Evolutionary conservation across 495 filamentous ascomycete genomes (phyloP).

Genomic region (Aspergillus haitiensis): DNA sequence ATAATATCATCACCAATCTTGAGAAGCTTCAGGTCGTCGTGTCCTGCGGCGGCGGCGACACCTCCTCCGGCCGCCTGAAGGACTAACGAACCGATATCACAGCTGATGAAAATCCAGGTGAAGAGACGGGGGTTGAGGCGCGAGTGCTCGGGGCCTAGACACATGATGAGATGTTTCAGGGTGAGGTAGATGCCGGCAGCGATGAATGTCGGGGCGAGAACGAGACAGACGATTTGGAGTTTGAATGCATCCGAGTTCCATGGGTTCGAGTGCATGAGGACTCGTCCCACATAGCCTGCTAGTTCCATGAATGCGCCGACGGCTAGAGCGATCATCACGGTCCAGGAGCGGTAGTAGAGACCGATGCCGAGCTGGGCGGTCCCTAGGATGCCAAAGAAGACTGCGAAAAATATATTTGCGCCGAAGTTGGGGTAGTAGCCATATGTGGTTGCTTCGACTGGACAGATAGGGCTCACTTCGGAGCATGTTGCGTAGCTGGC

Average conservation of each 20-base stretch:
- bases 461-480: constrained; percentile 51
- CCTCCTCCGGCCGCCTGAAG: constrained; percentile 22
- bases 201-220: constrained; percentile 65
- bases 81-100: constrained; percentile 20
- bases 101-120: constrained; percentile 25
- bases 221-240: constrained; percentile 66
- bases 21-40: constrained; percentile 16
- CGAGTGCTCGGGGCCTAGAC: constrained; percentile 21
- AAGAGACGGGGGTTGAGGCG: constrained; percentile 21
- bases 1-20: constrained; percentile 57
- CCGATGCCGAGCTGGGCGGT: constrained; percentile 51
- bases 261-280: constrained; percentile 60
- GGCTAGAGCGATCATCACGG: constrained; percentile 53
- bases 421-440: constrained; percentile 66
- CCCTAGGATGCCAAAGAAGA: constrained; percentile 52
- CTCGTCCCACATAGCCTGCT: constrained; percentile 60
- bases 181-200: constrained; percentile 36
- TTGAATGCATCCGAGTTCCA: constrained; percentile 61
- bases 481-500: constrained; percentile 42
- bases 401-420: constrained; percentile 61
- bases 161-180: constrained; percentile 22
- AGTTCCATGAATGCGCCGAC: constrained; percentile 50
- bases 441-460: constrained; percentile 61
- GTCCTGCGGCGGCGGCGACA: constrained; percentile 30
- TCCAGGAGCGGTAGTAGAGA: constrained; percentile 61